Conservation (phyloP, 2,329 filamentous ascomycete genomes). For the Scedosporium minutisporum region DNA sequence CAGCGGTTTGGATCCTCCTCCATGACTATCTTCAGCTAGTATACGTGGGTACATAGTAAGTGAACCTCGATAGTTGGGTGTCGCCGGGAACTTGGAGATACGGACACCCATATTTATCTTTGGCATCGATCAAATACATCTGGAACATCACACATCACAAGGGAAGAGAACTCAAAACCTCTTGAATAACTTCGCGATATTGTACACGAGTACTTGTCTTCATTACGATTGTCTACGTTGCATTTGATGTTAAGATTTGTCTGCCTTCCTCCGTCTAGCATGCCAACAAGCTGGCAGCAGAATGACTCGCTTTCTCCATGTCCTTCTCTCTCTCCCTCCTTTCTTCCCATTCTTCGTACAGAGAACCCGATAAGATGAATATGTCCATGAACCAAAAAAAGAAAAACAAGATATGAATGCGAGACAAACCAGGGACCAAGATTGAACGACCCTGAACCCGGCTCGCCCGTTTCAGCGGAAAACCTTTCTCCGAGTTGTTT, state of each 20-base stretch:
- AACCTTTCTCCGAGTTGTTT: not conserved
- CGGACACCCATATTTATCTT: too few species aligned
- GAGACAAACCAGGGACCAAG: not conserved
- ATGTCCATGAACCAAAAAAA: conserved; percentile 4
- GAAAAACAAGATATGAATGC: not conserved
- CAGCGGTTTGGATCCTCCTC: too few species aligned
- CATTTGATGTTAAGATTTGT: not conserved
- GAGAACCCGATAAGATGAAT: not conserved
- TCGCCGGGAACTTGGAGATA: too few species aligned
- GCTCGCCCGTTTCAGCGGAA: conserved; percentile 6
- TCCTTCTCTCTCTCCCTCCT: not conserved
- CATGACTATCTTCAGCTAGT: too few species aligned
- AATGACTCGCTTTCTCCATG: not conserved
- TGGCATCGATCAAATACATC: not conserved
- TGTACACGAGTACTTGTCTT: conserved; percentile 3
- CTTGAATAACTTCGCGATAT: not conserved
- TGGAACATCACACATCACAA: not conserved
- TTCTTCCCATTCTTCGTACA: not conserved
- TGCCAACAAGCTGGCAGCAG: not conserved
- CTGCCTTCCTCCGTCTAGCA: not conserved
- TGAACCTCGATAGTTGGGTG: too few species aligned
- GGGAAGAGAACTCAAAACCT: not conserved
- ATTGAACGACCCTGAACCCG: not conserved
- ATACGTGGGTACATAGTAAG: too few species aligned
- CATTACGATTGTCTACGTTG: conserved; percentile 8